phyloP scores from a whole-genome alignment of 805 yeast species.

The Lachancea fermentati region DNA sequence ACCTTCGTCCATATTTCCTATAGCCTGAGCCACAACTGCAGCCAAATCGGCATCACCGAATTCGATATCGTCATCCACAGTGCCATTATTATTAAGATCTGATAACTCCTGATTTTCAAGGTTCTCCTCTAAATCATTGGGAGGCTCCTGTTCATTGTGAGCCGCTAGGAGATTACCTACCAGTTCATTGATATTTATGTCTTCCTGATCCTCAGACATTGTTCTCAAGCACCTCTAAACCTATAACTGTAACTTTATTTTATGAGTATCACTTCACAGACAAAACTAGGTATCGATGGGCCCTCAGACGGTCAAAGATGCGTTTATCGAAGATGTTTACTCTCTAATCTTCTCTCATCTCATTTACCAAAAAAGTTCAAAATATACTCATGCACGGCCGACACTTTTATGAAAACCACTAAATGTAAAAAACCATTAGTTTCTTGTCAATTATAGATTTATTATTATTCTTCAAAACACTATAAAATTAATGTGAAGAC shows the following conservation, averaged over 20 bases:
- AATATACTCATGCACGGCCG: not conserved
- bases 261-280: not conserved
- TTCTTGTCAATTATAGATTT: no score
- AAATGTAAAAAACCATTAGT: no score
- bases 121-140: not conserved
- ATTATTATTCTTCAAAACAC: not conserved
- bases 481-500: not conserved
- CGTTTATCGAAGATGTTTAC: not conserved
- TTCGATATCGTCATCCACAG: conserved; percentile 1
- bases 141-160: conserved; percentile 14
- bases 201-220: conserved; percentile 27
- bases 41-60: conserved; percentile 32
- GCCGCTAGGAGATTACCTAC: conserved; percentile 30
- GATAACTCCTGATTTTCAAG: not conserved
- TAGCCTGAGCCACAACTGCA: conserved; percentile 38
- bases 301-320: not conserved
- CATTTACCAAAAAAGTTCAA: not conserved
- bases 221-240: not conserved
- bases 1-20: conserved; percentile 22
- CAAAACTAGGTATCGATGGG: no score
- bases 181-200: conserved; percentile 29
- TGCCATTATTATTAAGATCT: not conserved
- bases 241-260: not conserved
- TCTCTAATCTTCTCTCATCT: not conserved
- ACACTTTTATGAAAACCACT: no score